phyloP scores from a whole-genome alignment of 192 early-diverging fungal species.

The Helicostylum pulchrum region DNA sequence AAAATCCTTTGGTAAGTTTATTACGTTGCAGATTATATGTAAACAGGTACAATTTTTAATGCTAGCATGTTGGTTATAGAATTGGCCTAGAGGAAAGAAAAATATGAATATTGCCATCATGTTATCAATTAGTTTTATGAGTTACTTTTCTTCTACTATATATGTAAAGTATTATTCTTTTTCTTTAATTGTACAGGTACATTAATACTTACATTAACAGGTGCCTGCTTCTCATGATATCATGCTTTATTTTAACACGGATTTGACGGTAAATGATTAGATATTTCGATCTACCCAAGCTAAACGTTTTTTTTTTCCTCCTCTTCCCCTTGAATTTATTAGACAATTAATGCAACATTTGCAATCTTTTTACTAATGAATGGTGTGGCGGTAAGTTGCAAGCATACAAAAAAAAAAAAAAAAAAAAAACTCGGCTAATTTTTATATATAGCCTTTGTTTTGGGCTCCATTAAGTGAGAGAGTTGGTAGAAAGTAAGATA shows the following conservation, averaged over 20 bases:
- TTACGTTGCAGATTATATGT: no score
- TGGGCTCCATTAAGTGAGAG: constrained; percentile 28
- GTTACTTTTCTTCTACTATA: constrained; percentile 23
- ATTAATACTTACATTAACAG: background rate
- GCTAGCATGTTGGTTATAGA: constrained; percentile 1
- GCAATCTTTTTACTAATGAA: constrained; percentile 19
- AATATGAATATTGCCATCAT: constrained; percentile 8
- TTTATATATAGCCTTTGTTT: constrained; percentile 20
- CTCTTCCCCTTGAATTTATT: background rate
- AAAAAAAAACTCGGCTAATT: background rate
- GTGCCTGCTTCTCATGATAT: constrained; percentile 21
- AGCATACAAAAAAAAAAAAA: background rate
- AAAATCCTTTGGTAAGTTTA: constrained; percentile 18
- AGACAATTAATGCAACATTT: constrained; percentile 28
- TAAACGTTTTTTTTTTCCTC: background rate
- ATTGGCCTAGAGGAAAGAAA: constrained; percentile 19
- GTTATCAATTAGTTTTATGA: constrained; percentile 19
- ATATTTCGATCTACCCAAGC: background rate
- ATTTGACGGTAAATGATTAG: constrained; percentile 15
- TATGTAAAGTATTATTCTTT: constrained; percentile 14
- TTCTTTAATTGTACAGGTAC: background rate
- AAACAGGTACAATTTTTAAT: background rate
- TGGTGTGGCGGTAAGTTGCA: constrained; percentile 5
- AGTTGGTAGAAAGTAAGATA: constrained; percentile 25
- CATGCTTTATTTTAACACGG: constrained; percentile 13